Base-by-base conservation (phyloP, 306 rosid genomes). In the Chamaecrista fasciculata region DNA sequence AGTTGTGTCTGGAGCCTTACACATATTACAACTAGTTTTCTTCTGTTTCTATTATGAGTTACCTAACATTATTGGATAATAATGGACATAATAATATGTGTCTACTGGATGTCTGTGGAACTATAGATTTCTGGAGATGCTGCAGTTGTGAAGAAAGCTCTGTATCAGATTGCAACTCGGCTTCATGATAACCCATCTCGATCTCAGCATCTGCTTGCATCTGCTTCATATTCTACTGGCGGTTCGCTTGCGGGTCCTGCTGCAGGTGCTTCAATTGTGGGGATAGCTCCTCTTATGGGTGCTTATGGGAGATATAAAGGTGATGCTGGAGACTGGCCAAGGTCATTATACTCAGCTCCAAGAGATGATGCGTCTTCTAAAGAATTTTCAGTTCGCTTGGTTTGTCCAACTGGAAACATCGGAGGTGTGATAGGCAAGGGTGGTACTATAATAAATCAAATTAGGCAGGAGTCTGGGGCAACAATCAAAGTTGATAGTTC, bases 381-480 rank as follows among this genome's bases (percentile, higher is more conserved):
- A 82, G 99, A 95, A 23, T 95, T 95, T 72, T 85, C 95, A 53
- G 79, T 89, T 73, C 96, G 89, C 23, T 64, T 95, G 80, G 76
- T 95, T 72, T 95, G 99, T 71, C 99, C 97, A 21, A 91, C 82
- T 46, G 89, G 80, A 26, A 95, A 91, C 79, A 86, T 91, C 71
- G 99, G 99, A 26, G 96, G 99, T 11, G 99, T 95, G 72, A 95
- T 95, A 76, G 99, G 99, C 65, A 95, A 95, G 85, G 99, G 99
- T 67, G 99, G 99, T 75, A 79, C 16, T 26, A 80, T 95, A 55
- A 91, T 95, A 67, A 95, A 95, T 83, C 99, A 95, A 80, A 87
- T 95, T 69, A 85, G 99, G 78, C 97, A 95, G 84, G 97, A 95
- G 1, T 82, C 99, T 15, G 93, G 92, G 36, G 99, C 99, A 72